Base-by-base conservation (phyloP, 495 filamentous ascomycete species). In the Cercophora newfieldiana region DNA sequence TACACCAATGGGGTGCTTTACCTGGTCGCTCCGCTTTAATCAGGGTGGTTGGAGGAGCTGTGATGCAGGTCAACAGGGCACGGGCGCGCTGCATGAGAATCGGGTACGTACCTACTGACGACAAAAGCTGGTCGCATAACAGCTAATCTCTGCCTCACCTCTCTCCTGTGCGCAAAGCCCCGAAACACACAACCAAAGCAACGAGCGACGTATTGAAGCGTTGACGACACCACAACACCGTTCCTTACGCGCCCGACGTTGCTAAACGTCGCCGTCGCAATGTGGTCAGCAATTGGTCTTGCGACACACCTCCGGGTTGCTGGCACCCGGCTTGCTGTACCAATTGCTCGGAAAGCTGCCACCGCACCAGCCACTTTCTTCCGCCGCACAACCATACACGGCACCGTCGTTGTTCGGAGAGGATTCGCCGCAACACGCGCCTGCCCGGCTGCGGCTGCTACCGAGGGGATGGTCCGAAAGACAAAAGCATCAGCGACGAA, bases 261-360 rank as follows among this genome's bases (percentile, higher is more conserved):
- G 57, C 22, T 12, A 57, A n/a, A n/a, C 19, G n/a, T 33, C 50
- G 37, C 50, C 28, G 55, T 48, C 53, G 50, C 63, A 54, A 78
- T 78, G 75, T 71, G 64, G 65, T 69, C 72, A 22, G 16, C 71
- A 62, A 72, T 76, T 66, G 71, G 71, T 44, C 69, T 66, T 31
- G 66, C 66, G 56, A 57, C 71, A 22, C 72, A 66, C 30, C 68
- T 63, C 44, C 60, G 59, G 59, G 12, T 31, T 14, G 30, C 30
- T 19, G 28, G 59, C 56, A 62, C 59, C 66, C 61, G 64, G 53
- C 59, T 65, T 29, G 56, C 53, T 19, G 65, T 66, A 7, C 50
- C 21, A 1, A 26, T 26, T 2, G 50, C 22, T 53, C 24, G 50
- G 8, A 22, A 53, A 19, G 10, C 50, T 22, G 25, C 16, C 26